Evolutionary conservation across 2,329 filamentous ascomycete genomes (phyloP).

Genomic region (Amesomyces nigricolor): DNA sequence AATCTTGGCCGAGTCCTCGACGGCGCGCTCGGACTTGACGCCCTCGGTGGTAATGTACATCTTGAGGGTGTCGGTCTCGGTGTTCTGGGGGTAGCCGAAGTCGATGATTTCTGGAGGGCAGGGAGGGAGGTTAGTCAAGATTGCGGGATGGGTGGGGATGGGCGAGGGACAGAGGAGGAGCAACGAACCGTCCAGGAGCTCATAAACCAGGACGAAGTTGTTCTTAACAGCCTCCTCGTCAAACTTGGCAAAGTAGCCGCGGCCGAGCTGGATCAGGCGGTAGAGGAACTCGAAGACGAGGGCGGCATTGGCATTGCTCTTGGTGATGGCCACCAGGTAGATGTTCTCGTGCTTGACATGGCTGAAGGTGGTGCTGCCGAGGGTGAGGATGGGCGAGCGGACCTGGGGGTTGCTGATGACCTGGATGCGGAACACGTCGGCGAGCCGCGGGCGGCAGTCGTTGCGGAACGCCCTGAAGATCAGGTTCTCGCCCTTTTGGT

Average conservation of each 20-base stretch:
- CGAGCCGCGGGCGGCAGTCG: slow-evolving; percentile 93
- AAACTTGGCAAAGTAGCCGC: slow-evolving; percentile 97
- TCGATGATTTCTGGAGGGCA: slow-evolving; percentile 76
- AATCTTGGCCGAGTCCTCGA: slow-evolving; percentile 93
- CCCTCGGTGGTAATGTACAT: slow-evolving; percentile 99
- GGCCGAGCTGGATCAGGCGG: slow-evolving; percentile 80
- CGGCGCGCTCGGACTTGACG: slow-evolving; percentile 81
- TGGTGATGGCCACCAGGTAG: slow-evolving; percentile 93
- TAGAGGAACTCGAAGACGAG: slow-evolving; percentile 98
- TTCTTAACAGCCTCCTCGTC: slow-evolving; percentile 99
- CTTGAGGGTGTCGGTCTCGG: slow-evolving; percentile 95
- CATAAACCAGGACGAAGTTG: slow-evolving; percentile 98
- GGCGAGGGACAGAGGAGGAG: not conserved
- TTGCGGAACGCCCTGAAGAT: slow-evolving; percentile 99
- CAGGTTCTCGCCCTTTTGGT: slow-evolving; percentile 99
- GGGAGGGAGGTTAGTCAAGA: slow-evolving; percentile 13
- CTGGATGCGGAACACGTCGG: slow-evolving; percentile 98
- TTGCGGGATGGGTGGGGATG: not conserved
- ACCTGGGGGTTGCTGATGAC: slow-evolving; percentile 98
- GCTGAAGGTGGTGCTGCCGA: slow-evolving; percentile 97
- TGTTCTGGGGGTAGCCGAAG: slow-evolving; percentile 98
- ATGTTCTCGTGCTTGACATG: slow-evolving; percentile 99
- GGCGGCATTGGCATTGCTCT: slow-evolving; percentile 98
- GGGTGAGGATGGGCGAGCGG: slow-evolving; percentile 91
- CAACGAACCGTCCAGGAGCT: slow-evolving; percentile 77